phyloP scores from a whole-genome alignment of 306 rosid genomes.

The Betula pendula region DNA sequence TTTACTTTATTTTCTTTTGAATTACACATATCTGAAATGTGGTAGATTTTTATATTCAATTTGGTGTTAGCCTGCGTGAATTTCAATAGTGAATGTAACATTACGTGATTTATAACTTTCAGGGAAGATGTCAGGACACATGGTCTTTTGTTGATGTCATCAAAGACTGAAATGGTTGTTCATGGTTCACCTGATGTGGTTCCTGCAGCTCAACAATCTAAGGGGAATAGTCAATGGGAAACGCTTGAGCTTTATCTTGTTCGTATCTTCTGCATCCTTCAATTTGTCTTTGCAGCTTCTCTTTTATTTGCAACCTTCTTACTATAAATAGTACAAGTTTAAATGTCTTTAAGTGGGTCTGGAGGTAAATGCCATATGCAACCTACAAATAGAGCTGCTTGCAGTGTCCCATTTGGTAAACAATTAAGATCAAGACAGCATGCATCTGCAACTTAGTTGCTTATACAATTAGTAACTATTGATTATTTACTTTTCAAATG shows the following conservation, averaged over 20 bases:
- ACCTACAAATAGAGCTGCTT: background rate
- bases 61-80: background rate
- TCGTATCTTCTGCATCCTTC: slow-evolving; percentile 37
- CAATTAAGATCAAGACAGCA: slow-evolving; percentile 1
- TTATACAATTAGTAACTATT: background rate
- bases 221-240: slow-evolving; percentile 60
- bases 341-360: background rate
- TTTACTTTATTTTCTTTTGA: slow-evolving; percentile 26
- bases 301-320: slow-evolving; percentile 3
- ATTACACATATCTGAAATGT: slow-evolving; percentile 1
- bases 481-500: slow-evolving; percentile 7
- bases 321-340: background rate
- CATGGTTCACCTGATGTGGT: slow-evolving; percentile 58
- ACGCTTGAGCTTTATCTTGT: slow-evolving; percentile 85
- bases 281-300: slow-evolving; percentile 1
- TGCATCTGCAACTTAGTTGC: slow-evolving; percentile 19
- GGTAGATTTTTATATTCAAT: slow-evolving; percentile 7
- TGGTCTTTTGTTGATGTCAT: slow-evolving; percentile 59
- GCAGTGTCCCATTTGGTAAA: background rate
- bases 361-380: background rate
- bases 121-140: slow-evolving; percentile 57
- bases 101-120: slow-evolving; percentile 22
- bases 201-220: slow-evolving; percentile 48
- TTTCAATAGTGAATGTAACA: slow-evolving; percentile 18
- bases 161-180: slow-evolving; percentile 56